Evolutionary conservation across 2,329 filamentous ascomycete genomes (phyloP).

Genomic region (Ophiocordyceps polyrhachis-furcata): DNA sequence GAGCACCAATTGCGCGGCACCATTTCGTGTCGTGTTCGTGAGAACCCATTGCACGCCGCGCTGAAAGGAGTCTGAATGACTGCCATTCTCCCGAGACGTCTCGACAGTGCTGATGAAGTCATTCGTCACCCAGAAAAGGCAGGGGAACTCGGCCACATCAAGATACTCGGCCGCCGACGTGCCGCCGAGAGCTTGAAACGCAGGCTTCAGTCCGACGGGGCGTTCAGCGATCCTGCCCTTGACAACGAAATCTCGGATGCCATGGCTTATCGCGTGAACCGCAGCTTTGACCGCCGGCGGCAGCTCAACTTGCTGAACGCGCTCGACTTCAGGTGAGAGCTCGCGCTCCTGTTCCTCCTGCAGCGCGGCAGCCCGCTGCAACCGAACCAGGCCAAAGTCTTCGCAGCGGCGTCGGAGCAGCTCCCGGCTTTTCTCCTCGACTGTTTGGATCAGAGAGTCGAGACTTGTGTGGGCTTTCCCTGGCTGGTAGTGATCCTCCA

Average conservation of each 20-base stretch:
- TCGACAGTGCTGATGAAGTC: constrained; percentile 6
- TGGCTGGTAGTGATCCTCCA: constrained; percentile 34
- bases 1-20: constrained; percentile 21
- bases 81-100: not conserved
- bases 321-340: constrained; percentile 42
- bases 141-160: constrained; percentile 2
- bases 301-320: constrained; percentile 35
- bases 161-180: constrained; percentile 1
- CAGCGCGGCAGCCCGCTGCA: not conserved
- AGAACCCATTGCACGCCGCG: constrained; percentile 10
- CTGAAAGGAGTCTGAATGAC: constrained; percentile 6
- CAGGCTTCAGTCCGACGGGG: not conserved
- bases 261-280: constrained; percentile 21
- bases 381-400: constrained; percentile 2
- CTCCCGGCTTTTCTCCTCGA: not conserved
- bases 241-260: constrained; percentile 14
- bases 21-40: not conserved
- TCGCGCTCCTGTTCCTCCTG: constrained; percentile 49
- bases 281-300: constrained; percentile 17
- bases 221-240: not conserved
- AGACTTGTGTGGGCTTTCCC: not conserved
- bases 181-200: not conserved
- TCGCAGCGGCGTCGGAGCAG: not conserved
- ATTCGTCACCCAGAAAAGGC: constrained; percentile 3
- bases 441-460: not conserved